Evolutionary conservation across 1,284 basidiomycete species (phyloP).

Genomic region (Cutaneotrichosporon curvatum): DNA sequence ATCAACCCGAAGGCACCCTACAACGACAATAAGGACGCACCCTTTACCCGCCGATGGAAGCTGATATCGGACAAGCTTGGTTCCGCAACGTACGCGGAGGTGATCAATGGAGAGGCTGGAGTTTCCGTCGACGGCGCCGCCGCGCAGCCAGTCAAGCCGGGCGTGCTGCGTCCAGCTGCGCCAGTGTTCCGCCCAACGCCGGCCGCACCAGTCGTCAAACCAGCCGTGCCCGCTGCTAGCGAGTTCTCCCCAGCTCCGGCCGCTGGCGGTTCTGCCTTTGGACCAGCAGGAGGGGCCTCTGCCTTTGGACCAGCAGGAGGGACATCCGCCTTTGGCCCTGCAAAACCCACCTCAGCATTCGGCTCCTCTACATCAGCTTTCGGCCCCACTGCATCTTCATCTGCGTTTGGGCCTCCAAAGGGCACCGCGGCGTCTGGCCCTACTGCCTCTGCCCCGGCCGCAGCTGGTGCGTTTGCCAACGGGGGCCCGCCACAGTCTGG

Average conservation of each 20-base stretch:
- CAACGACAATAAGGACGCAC: slow-evolving; percentile 63
- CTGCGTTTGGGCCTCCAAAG: too few species aligned
- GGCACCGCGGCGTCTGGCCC: too few species aligned
- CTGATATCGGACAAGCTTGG: slow-evolving; percentile 68
- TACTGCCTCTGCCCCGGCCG: too few species aligned
- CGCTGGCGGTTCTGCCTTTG: too few species aligned
- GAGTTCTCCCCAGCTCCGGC: too few species aligned
- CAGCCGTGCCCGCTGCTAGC: too few species aligned
- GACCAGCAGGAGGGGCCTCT: too few species aligned
- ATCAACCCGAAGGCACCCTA: slow-evolving; percentile 56
- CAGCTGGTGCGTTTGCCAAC: too few species aligned
- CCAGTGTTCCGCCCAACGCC: background rate
- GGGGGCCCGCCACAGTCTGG: too few species aligned
- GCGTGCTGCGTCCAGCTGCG: background rate
- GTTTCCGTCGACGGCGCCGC: slow-evolving; percentile 17
- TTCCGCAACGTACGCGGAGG: slow-evolving; percentile 56
- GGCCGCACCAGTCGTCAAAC: background rate
- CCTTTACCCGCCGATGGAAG: slow-evolving; percentile 57
- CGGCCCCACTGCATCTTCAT: background rate
- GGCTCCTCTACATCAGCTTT: background rate
- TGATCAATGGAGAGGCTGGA: slow-evolving; percentile 67
- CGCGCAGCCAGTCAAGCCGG: background rate
- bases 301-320: too few species aligned
- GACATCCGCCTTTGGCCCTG: too few species aligned
- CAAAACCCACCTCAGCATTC: too few species aligned